A percentile compares a stretch with the other conserved stretches of the same genome.
Conservation (phyloP, 1,284 basidiomycete species). For the Schizophyllum commune region DNA sequence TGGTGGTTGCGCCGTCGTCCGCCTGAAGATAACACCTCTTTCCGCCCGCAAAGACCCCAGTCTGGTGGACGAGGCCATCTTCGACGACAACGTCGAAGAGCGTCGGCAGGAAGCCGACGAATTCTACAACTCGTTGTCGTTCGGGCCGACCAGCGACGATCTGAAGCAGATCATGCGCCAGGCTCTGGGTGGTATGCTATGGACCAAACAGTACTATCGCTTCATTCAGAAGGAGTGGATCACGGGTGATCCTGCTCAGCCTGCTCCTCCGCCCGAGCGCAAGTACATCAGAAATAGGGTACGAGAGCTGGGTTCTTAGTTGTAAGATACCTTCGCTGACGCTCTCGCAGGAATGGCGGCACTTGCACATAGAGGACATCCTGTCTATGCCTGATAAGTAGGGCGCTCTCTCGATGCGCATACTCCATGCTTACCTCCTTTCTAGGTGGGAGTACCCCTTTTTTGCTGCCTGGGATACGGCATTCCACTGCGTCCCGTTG, state of each 20-base stretch:
- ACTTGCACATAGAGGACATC: conserved; percentile 92
- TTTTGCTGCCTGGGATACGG: conserved; percentile 93
- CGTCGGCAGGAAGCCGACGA: conserved; percentile 90
- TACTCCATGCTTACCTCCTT: conserved; percentile 1
- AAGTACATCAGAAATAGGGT: conserved; percentile 83
- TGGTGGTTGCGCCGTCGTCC: conserved; percentile 93
- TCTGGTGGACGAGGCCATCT: conserved; percentile 83
- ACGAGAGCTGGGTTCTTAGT: conserved; percentile 12
- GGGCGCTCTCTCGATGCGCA: conserved; percentile 13
- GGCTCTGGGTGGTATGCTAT: conserved; percentile 97
- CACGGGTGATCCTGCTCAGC: conserved; percentile 91
- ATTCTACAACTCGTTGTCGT: conserved; percentile 80
- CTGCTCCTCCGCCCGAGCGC: conserved; percentile 86
- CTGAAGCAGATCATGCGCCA: conserved; percentile 95
- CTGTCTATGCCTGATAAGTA: conserved; percentile 98
- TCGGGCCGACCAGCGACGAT: conserved; percentile 85
- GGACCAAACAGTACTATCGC: conserved; percentile 97
- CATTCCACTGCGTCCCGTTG: conserved; percentile 97
- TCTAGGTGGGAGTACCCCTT: conserved; percentile 94
- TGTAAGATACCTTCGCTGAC: conserved; percentile 3
- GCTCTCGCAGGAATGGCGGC: conserved; percentile 74
- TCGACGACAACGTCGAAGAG: conserved; percentile 87
- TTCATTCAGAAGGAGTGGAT: conserved; percentile 97
- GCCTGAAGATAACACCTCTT: conserved; percentile 84
- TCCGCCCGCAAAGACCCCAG: conserved; percentile 70